Conservation (phyloP, 2,329 filamentous ascomycete species). For the Exophiala oligosperma region DNA sequence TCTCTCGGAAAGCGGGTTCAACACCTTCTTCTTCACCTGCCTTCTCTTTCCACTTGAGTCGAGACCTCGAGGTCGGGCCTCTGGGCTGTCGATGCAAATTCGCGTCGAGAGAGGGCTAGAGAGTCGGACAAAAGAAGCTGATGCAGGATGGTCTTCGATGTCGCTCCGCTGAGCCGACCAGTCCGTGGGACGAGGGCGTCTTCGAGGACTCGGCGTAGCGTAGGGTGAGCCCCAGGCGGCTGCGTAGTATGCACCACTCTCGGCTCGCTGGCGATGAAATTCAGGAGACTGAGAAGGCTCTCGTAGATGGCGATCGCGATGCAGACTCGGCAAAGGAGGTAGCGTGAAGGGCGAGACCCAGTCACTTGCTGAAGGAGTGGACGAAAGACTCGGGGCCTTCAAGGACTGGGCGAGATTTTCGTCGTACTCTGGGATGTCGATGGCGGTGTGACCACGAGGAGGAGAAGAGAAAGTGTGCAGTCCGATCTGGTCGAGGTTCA, state of each 20-base stretch:
- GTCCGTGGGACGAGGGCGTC: slow-evolving; percentile 40
- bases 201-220: slow-evolving; percentile 58
- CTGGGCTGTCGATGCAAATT: not conserved
- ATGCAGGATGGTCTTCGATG: slow-evolving; percentile 33
- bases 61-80: not conserved
- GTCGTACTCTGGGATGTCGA: not conserved
- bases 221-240: slow-evolving; percentile 94
- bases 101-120: not conserved
- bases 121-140: not conserved
- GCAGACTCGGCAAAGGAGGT: slow-evolving; percentile 27
- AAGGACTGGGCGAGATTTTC: not conserved
- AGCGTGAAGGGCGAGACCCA: slow-evolving; percentile 29
- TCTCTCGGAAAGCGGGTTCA: slow-evolving; percentile 55
- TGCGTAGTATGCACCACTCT: slow-evolving; percentile 61
- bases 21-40: slow-evolving; percentile 3
- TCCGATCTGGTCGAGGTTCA: slow-evolving; percentile 26
- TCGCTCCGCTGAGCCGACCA: slow-evolving; percentile 45
- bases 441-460: not conserved
- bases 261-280: slow-evolving; percentile 39
- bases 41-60: not conserved
- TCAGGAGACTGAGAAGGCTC: slow-evolving; percentile 23
- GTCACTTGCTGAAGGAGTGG: slow-evolving; percentile 24
- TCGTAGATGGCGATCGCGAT: slow-evolving; percentile 20
- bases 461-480: slow-evolving; percentile 14
- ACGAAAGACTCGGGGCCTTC: slow-evolving; percentile 21